phyloP scores from a whole-genome alignment of 768 basidiomycete species.

The Paxillus involutus region DNA sequence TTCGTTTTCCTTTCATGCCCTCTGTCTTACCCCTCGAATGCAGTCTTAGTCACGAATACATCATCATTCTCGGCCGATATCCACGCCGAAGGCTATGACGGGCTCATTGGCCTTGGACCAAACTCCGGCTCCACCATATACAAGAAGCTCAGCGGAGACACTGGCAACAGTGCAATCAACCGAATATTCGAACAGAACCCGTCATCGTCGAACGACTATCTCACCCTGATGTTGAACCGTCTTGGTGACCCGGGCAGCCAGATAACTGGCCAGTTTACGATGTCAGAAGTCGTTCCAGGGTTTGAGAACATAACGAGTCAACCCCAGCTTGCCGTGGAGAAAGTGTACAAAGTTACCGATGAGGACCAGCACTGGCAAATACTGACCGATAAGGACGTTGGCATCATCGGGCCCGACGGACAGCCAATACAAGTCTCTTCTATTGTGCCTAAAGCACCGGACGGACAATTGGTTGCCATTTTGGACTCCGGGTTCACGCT shows the following conservation, averaged over 20 bases:
- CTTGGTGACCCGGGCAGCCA: conserved; percentile 48
- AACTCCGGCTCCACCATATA: conserved; percentile 67
- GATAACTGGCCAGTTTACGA: conserved; percentile 63
- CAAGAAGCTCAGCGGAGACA: conserved; percentile 46
- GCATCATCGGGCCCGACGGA: conserved; percentile 79
- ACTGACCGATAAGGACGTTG: conserved; percentile 59
- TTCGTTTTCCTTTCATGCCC: not conserved
- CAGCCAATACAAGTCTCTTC: conserved; percentile 57
- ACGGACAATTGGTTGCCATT: conserved; percentile 66
- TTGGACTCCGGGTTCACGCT: conserved; percentile 74
- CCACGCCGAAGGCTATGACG: conserved; percentile 60
- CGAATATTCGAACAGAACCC: conserved; percentile 63
- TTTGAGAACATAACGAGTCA: conserved; percentile 60
- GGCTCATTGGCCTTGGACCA: conserved; percentile 78
- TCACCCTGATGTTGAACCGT: conserved; percentile 68
- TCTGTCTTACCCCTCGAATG: not conserved
- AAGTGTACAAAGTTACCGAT: conserved; percentile 56
- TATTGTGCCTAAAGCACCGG: conserved; percentile 67
- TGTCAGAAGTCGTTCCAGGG: conserved; percentile 62
- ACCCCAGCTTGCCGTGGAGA: conserved; percentile 66
- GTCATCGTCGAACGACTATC: conserved; percentile 54
- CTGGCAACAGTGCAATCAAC: conserved; percentile 61
- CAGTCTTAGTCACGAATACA: conserved; percentile 66
- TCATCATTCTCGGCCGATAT: conserved; percentile 64
- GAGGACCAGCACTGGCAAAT: conserved; percentile 83